Percentiles rank a stretch among this genome's conserved stretches.
phyloP scores from a whole-genome alignment of 83 land plant genomes.

The Picea abies region DNA sequence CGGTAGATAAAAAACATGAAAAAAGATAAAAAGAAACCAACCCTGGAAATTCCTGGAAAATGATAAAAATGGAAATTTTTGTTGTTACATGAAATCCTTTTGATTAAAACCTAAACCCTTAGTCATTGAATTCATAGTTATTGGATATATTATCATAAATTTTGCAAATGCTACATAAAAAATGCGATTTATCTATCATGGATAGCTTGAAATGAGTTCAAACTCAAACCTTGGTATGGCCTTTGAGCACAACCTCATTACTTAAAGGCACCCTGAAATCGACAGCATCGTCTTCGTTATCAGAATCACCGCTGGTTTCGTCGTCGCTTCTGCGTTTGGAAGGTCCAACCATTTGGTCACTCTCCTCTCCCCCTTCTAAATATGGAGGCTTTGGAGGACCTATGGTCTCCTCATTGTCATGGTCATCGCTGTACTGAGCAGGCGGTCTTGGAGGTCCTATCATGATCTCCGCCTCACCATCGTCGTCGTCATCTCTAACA shows the following conservation, averaged over 20 bases:
- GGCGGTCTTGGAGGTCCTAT: conserved; percentile 72
- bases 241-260: conserved; percentile 91
- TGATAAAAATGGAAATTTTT: neutral
- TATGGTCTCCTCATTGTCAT: conserved; percentile 30
- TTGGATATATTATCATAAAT: neutral
- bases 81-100: neutral
- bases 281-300: conserved; percentile 30
- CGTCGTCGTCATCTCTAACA: neutral
- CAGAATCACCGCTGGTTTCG: conserved; percentile 18
- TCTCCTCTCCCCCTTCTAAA: neutral
- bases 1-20: too few species aligned
- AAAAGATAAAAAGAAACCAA: too few species aligned
- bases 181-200: neutral
- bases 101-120: neutral
- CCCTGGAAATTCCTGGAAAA: too few species aligned
- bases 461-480: conserved; percentile 39
- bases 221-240: conserved; percentile 81
- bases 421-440: conserved; percentile 13
- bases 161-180: neutral
- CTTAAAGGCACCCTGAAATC: conserved; percentile 75
- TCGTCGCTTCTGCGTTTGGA: conserved; percentile 25
- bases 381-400: conserved; percentile 38
- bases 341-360: conserved; percentile 5
- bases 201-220: neutral
- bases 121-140: neutral